These are phyloP conservation scores for Senecio squalidus DNA, from an alignment of 140 eudicot species.

Conservation along the genomic window DNA sequence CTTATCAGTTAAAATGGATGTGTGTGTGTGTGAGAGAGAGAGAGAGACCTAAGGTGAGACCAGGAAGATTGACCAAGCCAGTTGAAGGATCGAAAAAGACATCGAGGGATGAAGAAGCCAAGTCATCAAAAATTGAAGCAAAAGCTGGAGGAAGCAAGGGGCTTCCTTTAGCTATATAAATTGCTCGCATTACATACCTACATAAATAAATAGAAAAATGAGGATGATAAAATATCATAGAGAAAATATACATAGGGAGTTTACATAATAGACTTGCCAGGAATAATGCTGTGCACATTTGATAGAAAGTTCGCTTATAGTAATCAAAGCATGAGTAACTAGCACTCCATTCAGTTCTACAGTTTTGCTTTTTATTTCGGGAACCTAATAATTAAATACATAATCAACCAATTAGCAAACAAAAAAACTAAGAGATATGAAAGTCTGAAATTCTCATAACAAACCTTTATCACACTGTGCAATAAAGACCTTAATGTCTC, in stretches of 20 bases:
- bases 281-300: slow-evolving; percentile 98
- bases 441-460: slow-evolving; percentile 5
- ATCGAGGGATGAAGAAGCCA: slow-evolving; percentile 96
- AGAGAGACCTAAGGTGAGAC: slow-evolving; percentile 76
- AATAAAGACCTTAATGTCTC: slow-evolving; percentile 85
- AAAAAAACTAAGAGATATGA: background rate
- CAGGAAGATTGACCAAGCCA: slow-evolving; percentile 71
- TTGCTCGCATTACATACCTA: slow-evolving; percentile 93
- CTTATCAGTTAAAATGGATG: slow-evolving; percentile 1
- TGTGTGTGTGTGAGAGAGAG: no score
- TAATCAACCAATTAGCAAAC: slow-evolving; percentile 9
- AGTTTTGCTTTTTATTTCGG: slow-evolving; percentile 57
- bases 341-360: slow-evolving; percentile 97
- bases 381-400: slow-evolving; percentile 64
- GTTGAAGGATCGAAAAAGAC: slow-evolving; percentile 96
- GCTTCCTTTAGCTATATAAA: slow-evolving; percentile 95
- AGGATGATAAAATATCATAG: slow-evolving; percentile 5
- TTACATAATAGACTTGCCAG: slow-evolving; percentile 41
- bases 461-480: slow-evolving; percentile 94
- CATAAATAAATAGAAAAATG: slow-evolving; percentile 1
- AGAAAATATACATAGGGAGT: slow-evolving; percentile 2
- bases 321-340: slow-evolving; percentile 92
- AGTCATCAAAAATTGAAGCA: slow-evolving; percentile 92
- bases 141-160: slow-evolving; percentile 93
- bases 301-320: slow-evolving; percentile 72